Base-by-base conservation (phyloP, 768 basidiomycete genomes). In the Serendipita sp. region DNA sequence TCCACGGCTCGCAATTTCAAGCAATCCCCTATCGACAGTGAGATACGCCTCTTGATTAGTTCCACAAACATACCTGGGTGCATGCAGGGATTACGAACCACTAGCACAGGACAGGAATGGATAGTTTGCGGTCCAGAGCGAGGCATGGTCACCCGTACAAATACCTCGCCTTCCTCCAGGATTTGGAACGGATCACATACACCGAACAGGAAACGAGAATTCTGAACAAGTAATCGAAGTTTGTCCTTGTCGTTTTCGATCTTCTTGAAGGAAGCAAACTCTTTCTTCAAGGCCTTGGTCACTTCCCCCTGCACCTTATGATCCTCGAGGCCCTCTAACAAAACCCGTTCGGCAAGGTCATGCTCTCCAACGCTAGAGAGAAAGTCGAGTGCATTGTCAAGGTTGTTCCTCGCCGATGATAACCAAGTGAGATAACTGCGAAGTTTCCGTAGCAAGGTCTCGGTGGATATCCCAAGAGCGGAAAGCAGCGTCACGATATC, bases 101-200 rank as follows among this genome's bases (percentile, higher is more conserved):
- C 79, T 3, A 86, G 73, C 0, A 85, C 83, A 67, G 85, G 81
- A 0, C 79, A 77, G 66, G 84, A 79, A 44, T 82, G 81, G 0
- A 80, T 76, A 0, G 84, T 84, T 3, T 79, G 73, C 0, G 75
- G 75, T 2, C 84, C 84, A 44, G 77, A 78, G 18, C 79, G 75
- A 16, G 75, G 74, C 0, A 76, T 73, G 0, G 79, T 81, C 36
- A 86, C 78, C 1, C 84, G 77, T 18, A 86, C 78, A 67, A 83
- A 79, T 0, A 86, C 83, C 67, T 86, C 74, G 0, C 85, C 85
- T 69, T 84, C 83, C 62, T 78, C 77, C 43, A 86, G 73, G 1
- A 86, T 78, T 44, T 78, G 75, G 67, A 78, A 83, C 1, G 85
- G 84, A 70, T 87, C 85, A 66, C 83, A 86, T 11, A 87, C 82